Conservation (phyloP, 495 filamentous ascomycete genomes). For the Friedmanniomyces endolithicus region DNA sequence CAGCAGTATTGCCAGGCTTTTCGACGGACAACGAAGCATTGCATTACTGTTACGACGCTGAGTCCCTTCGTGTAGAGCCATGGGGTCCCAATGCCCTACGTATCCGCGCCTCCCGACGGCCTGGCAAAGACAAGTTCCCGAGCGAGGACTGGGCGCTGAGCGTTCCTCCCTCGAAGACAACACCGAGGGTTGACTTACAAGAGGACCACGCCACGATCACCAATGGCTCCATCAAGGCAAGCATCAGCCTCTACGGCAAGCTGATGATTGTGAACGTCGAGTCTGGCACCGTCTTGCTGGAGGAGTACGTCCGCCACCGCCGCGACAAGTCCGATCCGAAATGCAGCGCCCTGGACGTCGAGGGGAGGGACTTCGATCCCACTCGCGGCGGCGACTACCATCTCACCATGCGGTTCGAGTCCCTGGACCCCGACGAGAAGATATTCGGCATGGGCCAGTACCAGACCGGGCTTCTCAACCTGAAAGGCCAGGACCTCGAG, state of each 20-base stretch:
- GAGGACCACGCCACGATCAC: slow-evolving; percentile 32
- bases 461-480: slow-evolving; percentile 43
- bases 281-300: slow-evolving; percentile 35
- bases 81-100: slow-evolving; percentile 32
- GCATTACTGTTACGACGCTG: slow-evolving; percentile 36
- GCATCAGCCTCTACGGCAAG: slow-evolving; percentile 30
- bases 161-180: slow-evolving; percentile 13
- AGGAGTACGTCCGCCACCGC: slow-evolving; percentile 46
- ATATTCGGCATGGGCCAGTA: slow-evolving; percentile 54
- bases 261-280: slow-evolving; percentile 37
- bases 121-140: slow-evolving; percentile 28
- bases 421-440: slow-evolving; percentile 38
- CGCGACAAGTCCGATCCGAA: slow-evolving; percentile 41
- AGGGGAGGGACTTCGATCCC: slow-evolving; percentile 44
- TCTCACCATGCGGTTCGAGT: slow-evolving; percentile 43
- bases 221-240: slow-evolving; percentile 42
- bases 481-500: slow-evolving; percentile 46
- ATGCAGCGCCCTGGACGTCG: slow-evolving; percentile 40
- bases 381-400: slow-evolving; percentile 40
- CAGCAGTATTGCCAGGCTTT: too few relatives aligned
- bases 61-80: slow-evolving; percentile 39
- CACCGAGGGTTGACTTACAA: slow-evolving; percentile 13
- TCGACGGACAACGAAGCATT: too few relatives aligned
- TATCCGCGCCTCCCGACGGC: slow-evolving; percentile 39
- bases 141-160: slow-evolving; percentile 42